Evolutionary conservation across 345 rosid species (phyloP).

Genomic region (Citrus mangshanensis): DNA sequence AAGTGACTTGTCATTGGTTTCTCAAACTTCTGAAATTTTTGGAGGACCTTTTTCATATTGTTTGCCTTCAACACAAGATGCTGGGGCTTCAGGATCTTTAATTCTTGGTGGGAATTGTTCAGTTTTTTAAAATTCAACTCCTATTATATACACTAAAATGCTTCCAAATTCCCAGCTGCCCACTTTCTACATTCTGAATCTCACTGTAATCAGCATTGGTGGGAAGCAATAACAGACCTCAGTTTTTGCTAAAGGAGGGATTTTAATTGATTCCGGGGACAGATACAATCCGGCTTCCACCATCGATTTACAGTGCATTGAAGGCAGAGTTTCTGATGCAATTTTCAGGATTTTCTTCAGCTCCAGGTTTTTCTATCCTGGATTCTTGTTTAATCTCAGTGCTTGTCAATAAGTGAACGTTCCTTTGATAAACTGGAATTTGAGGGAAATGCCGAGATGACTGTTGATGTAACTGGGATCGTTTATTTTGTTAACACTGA

Average conservation of each 20-base stretch:
- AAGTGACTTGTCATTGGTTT: conserved; percentile 62
- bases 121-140: conserved; percentile 55
- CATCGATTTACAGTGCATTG: conserved; percentile 63
- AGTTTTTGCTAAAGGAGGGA: conserved; percentile 40
- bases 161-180: conserved; percentile 54
- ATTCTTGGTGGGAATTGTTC: conserved; percentile 60
- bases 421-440: conserved; percentile 64
- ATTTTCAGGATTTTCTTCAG: conserved; percentile 62
- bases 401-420: conserved; percentile 60
- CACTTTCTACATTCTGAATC: conserved; percentile 75
- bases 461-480: conserved; percentile 65
- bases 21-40: conserved; percentile 52
- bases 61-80: conserved; percentile 52
- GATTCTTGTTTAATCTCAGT: conserved; percentile 87
- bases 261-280: conserved; percentile 91
- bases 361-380: conserved; percentile 68
- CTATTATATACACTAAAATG: conserved; percentile 62
- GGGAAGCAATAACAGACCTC: conserved; percentile 41
- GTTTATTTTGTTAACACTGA: conserved; percentile 72
- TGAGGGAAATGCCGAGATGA: conserved; percentile 50
- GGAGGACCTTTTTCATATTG: conserved; percentile 86
- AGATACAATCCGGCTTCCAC: conserved; percentile 73
- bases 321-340: conserved; percentile 71
- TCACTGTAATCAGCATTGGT: conserved; percentile 65
- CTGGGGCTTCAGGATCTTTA: conserved; percentile 70